phyloP scores from a whole-genome alignment of 441 rosid species.

The Codiaeum variegatum region DNA sequence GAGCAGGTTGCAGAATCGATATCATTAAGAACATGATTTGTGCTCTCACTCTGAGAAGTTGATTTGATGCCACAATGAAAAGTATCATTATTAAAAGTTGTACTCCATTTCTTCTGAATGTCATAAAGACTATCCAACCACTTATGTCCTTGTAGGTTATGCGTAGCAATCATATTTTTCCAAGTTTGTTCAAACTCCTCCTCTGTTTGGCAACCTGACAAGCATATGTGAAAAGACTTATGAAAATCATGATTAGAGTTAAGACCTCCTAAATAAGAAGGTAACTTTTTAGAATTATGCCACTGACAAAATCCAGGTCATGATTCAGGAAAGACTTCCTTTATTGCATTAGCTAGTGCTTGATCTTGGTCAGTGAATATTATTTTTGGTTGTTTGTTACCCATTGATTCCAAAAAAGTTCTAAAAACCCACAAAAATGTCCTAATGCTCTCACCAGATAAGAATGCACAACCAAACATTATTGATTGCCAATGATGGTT shows the following conservation, averaged over 20 bases:
- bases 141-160: background rate
- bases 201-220: background rate
- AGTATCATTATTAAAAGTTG: background rate
- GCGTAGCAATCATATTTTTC: background rate
- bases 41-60: background rate
- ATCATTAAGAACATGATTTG: background rate
- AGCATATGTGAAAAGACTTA: background rate
- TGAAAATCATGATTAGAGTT: background rate
- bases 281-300: background rate
- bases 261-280: background rate
- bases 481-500: constrained; percentile 1
- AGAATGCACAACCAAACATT: constrained; percentile 4
- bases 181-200: background rate
- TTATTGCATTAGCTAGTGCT: background rate
- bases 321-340: background rate
- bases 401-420: constrained; percentile 5
- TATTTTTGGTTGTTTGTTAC: background rate
- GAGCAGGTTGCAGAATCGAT: background rate
- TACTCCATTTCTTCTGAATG: background rate
- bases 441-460: background rate
- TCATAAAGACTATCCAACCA: background rate
- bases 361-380: constrained; percentile 1
- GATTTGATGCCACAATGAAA: background rate
- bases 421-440: background rate
- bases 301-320: background rate